Conservation (phyloP, 495 filamentous ascomycete genomes). For the Penicillium lividum region DNA sequence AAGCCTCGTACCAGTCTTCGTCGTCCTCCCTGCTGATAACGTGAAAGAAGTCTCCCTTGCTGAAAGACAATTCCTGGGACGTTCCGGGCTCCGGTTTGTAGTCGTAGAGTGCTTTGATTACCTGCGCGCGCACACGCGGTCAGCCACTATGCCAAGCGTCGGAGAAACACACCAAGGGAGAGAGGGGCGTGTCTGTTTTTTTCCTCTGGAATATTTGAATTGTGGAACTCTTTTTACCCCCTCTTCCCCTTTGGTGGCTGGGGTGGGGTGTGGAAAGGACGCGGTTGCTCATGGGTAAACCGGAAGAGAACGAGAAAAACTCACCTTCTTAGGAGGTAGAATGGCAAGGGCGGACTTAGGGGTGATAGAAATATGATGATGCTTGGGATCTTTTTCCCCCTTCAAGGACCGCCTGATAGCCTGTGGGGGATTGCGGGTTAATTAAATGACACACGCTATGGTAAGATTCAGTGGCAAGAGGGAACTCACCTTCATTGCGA, state of each 20-base stretch:
- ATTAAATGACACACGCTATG: constrained; percentile 14
- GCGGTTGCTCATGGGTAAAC: neutral
- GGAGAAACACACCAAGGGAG: constrained; percentile 20
- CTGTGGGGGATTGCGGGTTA: constrained; percentile 43
- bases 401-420: constrained; percentile 84
- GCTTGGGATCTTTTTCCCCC: constrained; percentile 73
- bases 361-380: constrained; percentile 82
- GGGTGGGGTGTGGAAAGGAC: neutral
- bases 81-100: constrained; percentile 70
- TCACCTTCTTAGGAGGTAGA: constrained; percentile 93
- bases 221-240: constrained; percentile 1
- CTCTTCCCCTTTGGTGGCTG: constrained; percentile 3
- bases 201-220: neutral
- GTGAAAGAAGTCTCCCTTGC: constrained; percentile 96
- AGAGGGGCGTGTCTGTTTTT: constrained; percentile 10
- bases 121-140: constrained; percentile 52
- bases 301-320: constrained; percentile 14
- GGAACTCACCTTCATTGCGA: constrained; percentile 32
- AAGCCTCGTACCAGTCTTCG: constrained; percentile 95
- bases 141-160: constrained; percentile 17
- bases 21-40: constrained; percentile 97
- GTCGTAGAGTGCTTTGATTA: constrained; percentile 95
- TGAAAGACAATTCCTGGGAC: constrained; percentile 81
- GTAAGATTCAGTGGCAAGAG: constrained; percentile 14
- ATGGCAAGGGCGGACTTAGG: constrained; percentile 95